Evolutionary conservation across 2,329 filamentous ascomycete species (phyloP).

Genomic region (Huntiella savannae): DNA sequence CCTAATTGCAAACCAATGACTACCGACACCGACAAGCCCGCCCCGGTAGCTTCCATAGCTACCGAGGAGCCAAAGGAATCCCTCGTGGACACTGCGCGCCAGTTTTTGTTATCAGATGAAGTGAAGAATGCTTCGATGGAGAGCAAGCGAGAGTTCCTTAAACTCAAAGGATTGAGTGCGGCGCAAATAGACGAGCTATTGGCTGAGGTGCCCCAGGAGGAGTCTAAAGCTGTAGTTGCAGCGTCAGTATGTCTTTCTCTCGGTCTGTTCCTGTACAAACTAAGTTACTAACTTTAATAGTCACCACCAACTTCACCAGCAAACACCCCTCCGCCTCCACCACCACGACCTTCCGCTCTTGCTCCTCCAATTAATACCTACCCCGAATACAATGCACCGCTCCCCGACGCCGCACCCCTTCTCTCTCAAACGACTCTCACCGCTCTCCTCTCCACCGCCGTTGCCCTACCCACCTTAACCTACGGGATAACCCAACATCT

Average conservation of each 20-base stretch:
- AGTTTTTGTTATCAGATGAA: slow-evolving; percentile 56
- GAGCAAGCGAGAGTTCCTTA: slow-evolving; percentile 58
- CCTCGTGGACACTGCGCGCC: slow-evolving; percentile 43
- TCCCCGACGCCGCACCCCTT: slow-evolving; percentile 37
- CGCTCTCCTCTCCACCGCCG: slow-evolving; percentile 38
- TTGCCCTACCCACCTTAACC: slow-evolving; percentile 38
- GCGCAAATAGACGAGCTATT: slow-evolving; percentile 53
- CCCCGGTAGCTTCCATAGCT: background rate
- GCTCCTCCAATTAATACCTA: slow-evolving; percentile 41
- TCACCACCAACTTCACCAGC: background rate
- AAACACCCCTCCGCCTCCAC: background rate
- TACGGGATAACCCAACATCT: slow-evolving; percentile 56
- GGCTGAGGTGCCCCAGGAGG: slow-evolving; percentile 9
- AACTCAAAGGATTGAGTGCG: slow-evolving; percentile 51
- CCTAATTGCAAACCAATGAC: background rate
- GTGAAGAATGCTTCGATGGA: slow-evolving; percentile 51
- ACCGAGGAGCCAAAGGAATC: background rate
- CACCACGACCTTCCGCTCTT: slow-evolving; percentile 6
- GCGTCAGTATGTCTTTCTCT: too few species aligned
- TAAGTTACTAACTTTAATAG: background rate
- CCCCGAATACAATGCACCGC: slow-evolving; percentile 46
- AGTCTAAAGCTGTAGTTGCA: background rate
- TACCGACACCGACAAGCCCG: background rate
- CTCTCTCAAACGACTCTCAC: slow-evolving; percentile 40
- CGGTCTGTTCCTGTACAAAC: background rate